Percentiles rank a stretch among this genome's conserved stretches.
phyloP scores from a whole-genome alignment of 768 basidiomycete genomes.

The Pisolithus microcarpus region DNA sequence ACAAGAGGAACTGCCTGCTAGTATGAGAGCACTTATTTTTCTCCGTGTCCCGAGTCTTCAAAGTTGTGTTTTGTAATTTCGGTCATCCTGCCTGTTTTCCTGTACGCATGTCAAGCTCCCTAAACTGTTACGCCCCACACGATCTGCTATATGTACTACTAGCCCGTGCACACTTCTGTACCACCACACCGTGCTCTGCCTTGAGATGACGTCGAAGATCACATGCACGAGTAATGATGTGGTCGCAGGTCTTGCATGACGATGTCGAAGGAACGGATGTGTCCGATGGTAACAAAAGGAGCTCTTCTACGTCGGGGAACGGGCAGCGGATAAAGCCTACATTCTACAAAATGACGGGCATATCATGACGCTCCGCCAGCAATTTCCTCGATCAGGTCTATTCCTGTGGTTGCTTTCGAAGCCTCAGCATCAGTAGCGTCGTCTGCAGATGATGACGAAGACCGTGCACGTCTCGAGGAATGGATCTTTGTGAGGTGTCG shows the following conservation, averaged over 20 bases:
- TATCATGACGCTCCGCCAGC: slow-evolving; percentile 69
- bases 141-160: too few species aligned
- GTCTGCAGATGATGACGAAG: slow-evolving; percentile 15
- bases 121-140: too few species aligned
- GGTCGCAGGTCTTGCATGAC: slow-evolving; percentile 40
- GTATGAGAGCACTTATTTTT: too few species aligned
- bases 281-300: slow-evolving; percentile 12
- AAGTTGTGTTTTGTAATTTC: too few species aligned
- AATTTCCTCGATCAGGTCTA: slow-evolving; percentile 34
- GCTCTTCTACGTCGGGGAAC: slow-evolving; percentile 42
- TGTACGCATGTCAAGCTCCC: too few species aligned
- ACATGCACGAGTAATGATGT: slow-evolving; percentile 76
- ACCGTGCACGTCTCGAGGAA: slow-evolving; percentile 13
- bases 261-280: slow-evolving; percentile 7
- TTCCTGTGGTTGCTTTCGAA: slow-evolving; percentile 4
- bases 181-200: slow-evolving; percentile 57
- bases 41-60: too few species aligned
- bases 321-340: slow-evolving; percentile 49
- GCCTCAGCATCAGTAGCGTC: slow-evolving; percentile 18
- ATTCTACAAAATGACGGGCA: slow-evolving; percentile 34
- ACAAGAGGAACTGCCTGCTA: slow-evolving; percentile 31
- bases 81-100: too few species aligned
- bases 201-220: slow-evolving; percentile 79
- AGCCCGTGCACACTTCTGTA: slow-evolving; percentile 16
- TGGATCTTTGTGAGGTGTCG: slow-evolving; percentile 61